Conservation (phyloP, 116 monocot species). For the Cymodocea nodosa region DNA sequence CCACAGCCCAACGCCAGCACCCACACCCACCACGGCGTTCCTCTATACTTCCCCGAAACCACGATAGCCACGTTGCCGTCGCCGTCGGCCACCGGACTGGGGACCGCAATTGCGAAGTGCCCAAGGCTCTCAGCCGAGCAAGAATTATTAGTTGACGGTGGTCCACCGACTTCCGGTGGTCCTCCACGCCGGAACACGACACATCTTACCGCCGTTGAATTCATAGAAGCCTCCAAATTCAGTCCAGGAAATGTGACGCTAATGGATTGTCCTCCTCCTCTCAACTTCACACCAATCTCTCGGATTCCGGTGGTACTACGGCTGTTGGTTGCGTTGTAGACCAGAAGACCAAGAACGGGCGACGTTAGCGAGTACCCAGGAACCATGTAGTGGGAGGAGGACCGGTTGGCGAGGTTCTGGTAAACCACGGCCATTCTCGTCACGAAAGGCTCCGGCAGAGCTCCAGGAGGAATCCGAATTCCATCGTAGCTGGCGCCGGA, state of each 20-base stretch:
- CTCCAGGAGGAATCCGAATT: slow-evolving; percentile 20
- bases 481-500: slow-evolving; percentile 9
- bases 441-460: slow-evolving; percentile 8
- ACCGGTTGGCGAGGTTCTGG: slow-evolving; percentile 22
- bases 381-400: slow-evolving; percentile 15
- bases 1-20: background rate
- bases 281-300: background rate
- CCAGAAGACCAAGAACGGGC: slow-evolving; percentile 20
- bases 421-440: slow-evolving; percentile 19
- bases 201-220: slow-evolving; percentile 14
- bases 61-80: background rate
- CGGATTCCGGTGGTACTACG: background rate
- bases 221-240: background rate
- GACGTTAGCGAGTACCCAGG: slow-evolving; percentile 16
- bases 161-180: slow-evolving; percentile 1
- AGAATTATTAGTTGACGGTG: slow-evolving; percentile 6
- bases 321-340: slow-evolving; percentile 16
- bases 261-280: slow-evolving; percentile 15
- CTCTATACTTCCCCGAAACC: background rate
- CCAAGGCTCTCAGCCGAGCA: slow-evolving; percentile 7
- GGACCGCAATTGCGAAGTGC: slow-evolving; percentile 25
- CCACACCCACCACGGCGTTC: slow-evolving; percentile 1
- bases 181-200: slow-evolving; percentile 17
- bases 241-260: slow-evolving; percentile 16
- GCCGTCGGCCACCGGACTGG: background rate